Percentiles rank a stretch among this genome's conserved stretches.
These are phyloP conservation scores for Mycothermus thermophilus DNA, from an alignment of 495 filamentous ascomycete species.

Conservation along the genomic window DNA sequence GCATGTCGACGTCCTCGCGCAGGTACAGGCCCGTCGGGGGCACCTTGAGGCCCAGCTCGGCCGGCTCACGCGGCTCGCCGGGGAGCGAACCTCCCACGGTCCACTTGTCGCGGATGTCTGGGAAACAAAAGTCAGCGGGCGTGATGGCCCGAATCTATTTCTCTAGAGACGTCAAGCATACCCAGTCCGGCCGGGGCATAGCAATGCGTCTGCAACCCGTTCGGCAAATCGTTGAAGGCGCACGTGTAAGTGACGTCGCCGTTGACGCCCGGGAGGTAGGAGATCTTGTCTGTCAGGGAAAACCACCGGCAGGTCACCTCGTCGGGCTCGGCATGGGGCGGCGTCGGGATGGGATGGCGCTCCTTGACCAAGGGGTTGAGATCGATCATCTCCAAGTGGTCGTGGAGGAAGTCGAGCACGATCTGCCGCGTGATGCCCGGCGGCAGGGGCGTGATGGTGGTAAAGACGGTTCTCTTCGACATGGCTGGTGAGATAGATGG, in stretches of 20 bases:
- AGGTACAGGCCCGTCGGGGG: constrained; percentile 57
- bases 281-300: constrained; percentile 53
- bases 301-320: constrained; percentile 61
- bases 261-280: constrained; percentile 54
- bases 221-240: constrained; percentile 55
- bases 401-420: constrained; percentile 55
- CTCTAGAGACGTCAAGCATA: constrained; percentile 19
- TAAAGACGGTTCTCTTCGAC: constrained; percentile 46
- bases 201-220: constrained; percentile 59
- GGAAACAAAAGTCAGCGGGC: too few relatives aligned
- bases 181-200: constrained; percentile 39
- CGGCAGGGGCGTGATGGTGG: constrained; percentile 58
- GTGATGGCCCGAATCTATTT: too few relatives aligned
- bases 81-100: constrained; percentile 46
- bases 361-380: constrained; percentile 67
- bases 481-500: too few relatives aligned
- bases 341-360: constrained; percentile 48
- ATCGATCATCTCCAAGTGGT: constrained; percentile 64
- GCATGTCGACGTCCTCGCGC: constrained; percentile 63
- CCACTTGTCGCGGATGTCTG: constrained; percentile 61
- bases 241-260: constrained; percentile 59
- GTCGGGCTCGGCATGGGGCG: constrained; percentile 46
- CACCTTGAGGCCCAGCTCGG: constrained; percentile 46
- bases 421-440: constrained; percentile 47
- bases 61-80: constrained; percentile 44